phyloP scores from a whole-genome alignment of 352 stramenopile species.

The Elongisporangium undulatum region DNA sequence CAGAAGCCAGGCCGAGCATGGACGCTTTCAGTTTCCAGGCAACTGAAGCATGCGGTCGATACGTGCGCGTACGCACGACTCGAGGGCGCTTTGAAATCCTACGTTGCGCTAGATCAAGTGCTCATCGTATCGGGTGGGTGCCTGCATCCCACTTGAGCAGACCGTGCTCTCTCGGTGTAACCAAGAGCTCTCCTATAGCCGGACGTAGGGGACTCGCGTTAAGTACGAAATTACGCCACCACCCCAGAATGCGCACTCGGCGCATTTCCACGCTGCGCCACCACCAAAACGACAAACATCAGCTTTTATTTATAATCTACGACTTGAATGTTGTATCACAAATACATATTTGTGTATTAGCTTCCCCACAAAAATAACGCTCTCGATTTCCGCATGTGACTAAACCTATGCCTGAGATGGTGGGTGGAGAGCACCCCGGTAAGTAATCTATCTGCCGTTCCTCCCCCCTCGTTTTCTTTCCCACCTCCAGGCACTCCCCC shows the following conservation, averaged over 20 bases:
- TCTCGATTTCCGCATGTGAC: not conserved
- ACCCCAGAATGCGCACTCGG: not conserved
- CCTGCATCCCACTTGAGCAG: too few relatives aligned
- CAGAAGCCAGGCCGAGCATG: too few relatives aligned
- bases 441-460: conserved; percentile 7
- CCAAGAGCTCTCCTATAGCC: not conserved
- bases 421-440: conserved; percentile 4
- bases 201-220: not conserved
- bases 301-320: not conserved
- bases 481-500: conserved; percentile 1
- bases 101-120: too few relatives aligned
- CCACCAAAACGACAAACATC: conserved; percentile 1
- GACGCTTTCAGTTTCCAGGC: too few relatives aligned
- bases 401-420: not conserved
- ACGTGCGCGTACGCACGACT: too few relatives aligned
- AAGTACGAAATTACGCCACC: not conserved
- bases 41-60: too few relatives aligned
- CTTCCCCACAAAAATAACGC: not conserved
- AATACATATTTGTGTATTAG: not conserved
- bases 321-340: not conserved
- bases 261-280: not conserved
- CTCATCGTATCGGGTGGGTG: too few relatives aligned
- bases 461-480: conserved; percentile 1
- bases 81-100: too few relatives aligned
- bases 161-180: not conserved